These are phyloP conservation scores for Stemphylium lycopersici DNA, from an alignment of 2,329 filamentous ascomycete species.

Conservation along the genomic window DNA sequence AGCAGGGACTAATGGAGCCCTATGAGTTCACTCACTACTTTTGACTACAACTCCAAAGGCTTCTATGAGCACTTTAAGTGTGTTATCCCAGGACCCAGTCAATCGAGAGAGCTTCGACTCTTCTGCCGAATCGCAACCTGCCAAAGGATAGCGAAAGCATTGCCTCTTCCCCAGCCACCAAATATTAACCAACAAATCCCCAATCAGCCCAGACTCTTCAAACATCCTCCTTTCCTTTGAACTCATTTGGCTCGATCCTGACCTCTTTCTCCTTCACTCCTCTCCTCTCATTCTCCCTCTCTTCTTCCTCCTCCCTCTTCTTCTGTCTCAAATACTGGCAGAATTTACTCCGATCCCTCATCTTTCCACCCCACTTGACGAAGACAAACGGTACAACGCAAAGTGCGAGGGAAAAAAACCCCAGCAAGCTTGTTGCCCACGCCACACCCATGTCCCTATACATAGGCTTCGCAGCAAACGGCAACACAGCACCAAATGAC, in stretches of 20 bases:
- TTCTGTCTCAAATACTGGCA: constrained; percentile 62
- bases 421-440: constrained; percentile 65
- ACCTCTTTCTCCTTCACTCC: not conserved
- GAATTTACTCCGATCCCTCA: constrained; percentile 65
- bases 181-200: too few species aligned
- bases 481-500: constrained; percentile 70
- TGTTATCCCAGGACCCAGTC: too few species aligned
- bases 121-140: not conserved
- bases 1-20: not conserved
- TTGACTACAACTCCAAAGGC: too few species aligned
- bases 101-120: not conserved
- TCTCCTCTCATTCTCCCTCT: constrained; percentile 25
- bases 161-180: too few species aligned
- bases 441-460: constrained; percentile 72
- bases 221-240: constrained; percentile 21
- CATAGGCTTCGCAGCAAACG: constrained; percentile 60
- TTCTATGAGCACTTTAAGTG: too few species aligned
- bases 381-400: constrained; percentile 65
- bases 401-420: constrained; percentile 56
- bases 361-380: constrained; percentile 59
- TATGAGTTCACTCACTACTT: too few species aligned
- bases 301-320: constrained; percentile 40
- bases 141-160: too few species aligned
- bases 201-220: not conserved
- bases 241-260: constrained; percentile 1